A percentile compares a stretch with the other conserved stretches of the same genome.
Evolutionary conservation across 192 early-diverging fungal genomes (phyloP).

Genomic region (Rhizophlyctis rosea): DNA sequence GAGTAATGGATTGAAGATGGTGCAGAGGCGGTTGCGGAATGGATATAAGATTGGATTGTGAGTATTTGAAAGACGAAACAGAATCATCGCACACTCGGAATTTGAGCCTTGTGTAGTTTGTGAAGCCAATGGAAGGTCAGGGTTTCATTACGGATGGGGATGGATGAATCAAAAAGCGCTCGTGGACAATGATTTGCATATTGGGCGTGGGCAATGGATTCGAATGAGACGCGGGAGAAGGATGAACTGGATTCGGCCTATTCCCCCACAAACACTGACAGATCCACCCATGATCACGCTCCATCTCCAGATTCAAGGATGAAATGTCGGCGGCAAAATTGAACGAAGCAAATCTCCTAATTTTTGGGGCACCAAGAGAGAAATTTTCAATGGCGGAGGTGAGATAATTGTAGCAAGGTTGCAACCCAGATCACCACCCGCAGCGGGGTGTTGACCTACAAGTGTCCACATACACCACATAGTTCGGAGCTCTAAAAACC

Average conservation of each 20-base stretch:
- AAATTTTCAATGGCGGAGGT: constrained; percentile 62
- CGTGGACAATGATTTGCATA: too few relatives aligned
- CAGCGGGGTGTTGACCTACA: not conserved
- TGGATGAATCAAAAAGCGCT: too few relatives aligned
- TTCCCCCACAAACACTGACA: not conserved
- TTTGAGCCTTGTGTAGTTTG: too few relatives aligned
- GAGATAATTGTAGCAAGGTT: too few relatives aligned
- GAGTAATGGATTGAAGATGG: constrained; percentile 48
- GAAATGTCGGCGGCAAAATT: constrained; percentile 52
- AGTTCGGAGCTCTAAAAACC: constrained; percentile 57
- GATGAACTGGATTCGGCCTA: not conserved
- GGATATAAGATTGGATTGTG: constrained; percentile 52
- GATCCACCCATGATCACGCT: not conserved
- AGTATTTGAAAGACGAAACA: too few relatives aligned
- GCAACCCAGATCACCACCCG: not conserved
- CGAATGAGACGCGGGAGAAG: too few relatives aligned
- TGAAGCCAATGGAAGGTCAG: too few relatives aligned
- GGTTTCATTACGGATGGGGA: too few relatives aligned
- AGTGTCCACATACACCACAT: not conserved
- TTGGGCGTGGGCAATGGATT: too few relatives aligned
- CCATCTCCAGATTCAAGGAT: constrained; percentile 47
- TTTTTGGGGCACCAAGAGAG: constrained; percentile 59
- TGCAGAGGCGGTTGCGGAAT: constrained; percentile 45
- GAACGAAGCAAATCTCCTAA: constrained; percentile 44
- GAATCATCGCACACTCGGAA: too few relatives aligned